Percentiles rank a stretch among this genome's conserved stretches.
phyloP scores from a whole-genome alignment of 1,139 yeast species.

The Pichia sp. region DNA sequence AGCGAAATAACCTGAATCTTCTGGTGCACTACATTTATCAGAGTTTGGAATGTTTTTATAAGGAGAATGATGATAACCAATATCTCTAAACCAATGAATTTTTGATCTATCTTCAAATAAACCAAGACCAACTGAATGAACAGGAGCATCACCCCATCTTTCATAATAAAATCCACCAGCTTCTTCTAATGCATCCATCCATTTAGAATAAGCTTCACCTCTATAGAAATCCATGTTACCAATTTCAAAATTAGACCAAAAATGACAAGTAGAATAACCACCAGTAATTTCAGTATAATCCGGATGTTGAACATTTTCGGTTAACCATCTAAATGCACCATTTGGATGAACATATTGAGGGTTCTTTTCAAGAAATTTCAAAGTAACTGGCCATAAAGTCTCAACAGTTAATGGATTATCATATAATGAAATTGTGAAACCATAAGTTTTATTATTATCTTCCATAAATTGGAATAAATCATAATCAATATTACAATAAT shows the following conservation, averaged over 20 bases:
- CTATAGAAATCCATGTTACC: constrained; percentile 73
- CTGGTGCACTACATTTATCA: constrained; percentile 34
- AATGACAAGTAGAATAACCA: constrained; percentile 68
- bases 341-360: constrained; percentile 41
- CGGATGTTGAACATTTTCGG: constrained; percentile 46
- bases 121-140: constrained; percentile 79
- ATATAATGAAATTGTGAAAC: constrained; percentile 46
- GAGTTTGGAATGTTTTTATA: constrained; percentile 45
- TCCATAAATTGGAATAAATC: constrained; percentile 52
- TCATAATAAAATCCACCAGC: constrained; percentile 82
- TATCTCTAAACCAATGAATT: constrained; percentile 83
- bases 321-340: constrained; percentile 50
- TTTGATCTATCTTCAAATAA: constrained; percentile 61
- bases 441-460: constrained; percentile 43
- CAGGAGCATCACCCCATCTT: constrained; percentile 96
- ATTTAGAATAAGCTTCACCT: constrained; percentile 56
- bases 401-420: constrained; percentile 42
- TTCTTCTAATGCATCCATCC: constrained; percentile 58
- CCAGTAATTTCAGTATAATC: constrained; percentile 35
- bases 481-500: constrained; percentile 42
- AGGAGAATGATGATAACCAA: constrained; percentile 78
- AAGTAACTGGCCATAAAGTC: constrained; percentile 48
- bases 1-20: constrained; percentile 40
- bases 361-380: constrained; percentile 41
- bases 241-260: constrained; percentile 92